Evolutionary conservation across 2,329 filamentous ascomycete genomes (phyloP).

Genomic region (Nemania abortiva): DNA sequence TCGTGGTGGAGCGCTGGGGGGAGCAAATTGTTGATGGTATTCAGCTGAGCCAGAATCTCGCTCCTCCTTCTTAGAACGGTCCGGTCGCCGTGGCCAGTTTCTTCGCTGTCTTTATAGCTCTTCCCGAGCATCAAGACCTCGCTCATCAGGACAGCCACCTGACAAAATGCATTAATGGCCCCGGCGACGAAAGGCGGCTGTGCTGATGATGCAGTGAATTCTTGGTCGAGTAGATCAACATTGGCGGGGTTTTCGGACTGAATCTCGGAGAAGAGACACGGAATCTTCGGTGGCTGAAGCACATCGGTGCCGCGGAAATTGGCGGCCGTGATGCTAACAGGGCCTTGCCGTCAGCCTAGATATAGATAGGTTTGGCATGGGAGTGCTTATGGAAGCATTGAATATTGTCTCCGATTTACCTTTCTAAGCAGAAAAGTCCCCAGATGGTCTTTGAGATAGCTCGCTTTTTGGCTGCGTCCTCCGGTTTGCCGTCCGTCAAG

Average conservation of each 20-base stretch:
- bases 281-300: slow-evolving; percentile 15
- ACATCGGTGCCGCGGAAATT: slow-evolving; percentile 15
- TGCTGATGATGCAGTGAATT: slow-evolving; percentile 12
- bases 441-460: slow-evolving; percentile 28
- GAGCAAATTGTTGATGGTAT: slow-evolving; percentile 5
- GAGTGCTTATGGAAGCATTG: not conserved
- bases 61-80: not conserved
- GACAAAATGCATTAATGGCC: slow-evolving; percentile 18
- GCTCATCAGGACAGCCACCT: slow-evolving; percentile 20
- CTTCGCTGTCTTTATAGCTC: not conserved
- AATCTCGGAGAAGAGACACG: slow-evolving; percentile 31
- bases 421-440: slow-evolving; percentile 36
- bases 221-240: slow-evolving; percentile 24
- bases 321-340: slow-evolving; percentile 17
- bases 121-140: slow-evolving; percentile 4
- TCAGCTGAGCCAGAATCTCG: slow-evolving; percentile 6
- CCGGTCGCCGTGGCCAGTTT: not conserved
- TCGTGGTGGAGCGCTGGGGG: slow-evolving; percentile 22
- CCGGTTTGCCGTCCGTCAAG: slow-evolving; percentile 1
- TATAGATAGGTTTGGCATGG: not conserved
- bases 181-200: slow-evolving; percentile 26
- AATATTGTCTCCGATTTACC: slow-evolving; percentile 16
- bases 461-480: slow-evolving; percentile 10
- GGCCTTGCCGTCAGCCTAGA: slow-evolving; percentile 15
- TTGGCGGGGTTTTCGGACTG: not conserved